These are phyloP conservation scores for Xylaria telfairii DNA, from an alignment of 495 filamentous ascomycete species.

Conservation along the genomic window DNA sequence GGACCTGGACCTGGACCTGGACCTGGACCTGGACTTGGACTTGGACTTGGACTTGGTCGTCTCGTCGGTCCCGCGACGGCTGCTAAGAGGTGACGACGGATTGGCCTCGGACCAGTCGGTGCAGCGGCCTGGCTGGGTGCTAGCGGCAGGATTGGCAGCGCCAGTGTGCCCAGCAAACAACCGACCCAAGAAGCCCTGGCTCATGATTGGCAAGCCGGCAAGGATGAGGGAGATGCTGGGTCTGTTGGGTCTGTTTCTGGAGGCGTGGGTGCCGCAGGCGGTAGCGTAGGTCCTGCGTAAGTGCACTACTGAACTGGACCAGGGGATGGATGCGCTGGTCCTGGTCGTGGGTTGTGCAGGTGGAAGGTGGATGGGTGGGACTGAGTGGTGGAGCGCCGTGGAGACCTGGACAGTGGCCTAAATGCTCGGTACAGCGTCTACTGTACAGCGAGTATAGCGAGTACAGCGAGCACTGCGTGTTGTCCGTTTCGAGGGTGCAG, in stretches of 20 bases:
- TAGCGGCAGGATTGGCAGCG: constrained; percentile 22
- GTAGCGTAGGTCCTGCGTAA: neutral
- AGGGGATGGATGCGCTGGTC: constrained; percentile 4
- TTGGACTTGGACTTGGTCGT: constrained; percentile 19
- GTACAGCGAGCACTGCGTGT: no score
- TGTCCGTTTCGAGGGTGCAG: neutral
- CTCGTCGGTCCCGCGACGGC: constrained; percentile 29
- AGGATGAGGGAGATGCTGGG: constrained; percentile 25
- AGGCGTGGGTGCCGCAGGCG: constrained; percentile 11
- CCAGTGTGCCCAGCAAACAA: constrained; percentile 37
- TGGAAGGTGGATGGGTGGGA: constrained; percentile 15
- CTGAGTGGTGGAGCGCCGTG: constrained; percentile 8
- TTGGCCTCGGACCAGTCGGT: constrained; percentile 23
- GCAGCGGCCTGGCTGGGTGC: constrained; percentile 25
- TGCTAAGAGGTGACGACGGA: constrained; percentile 22
- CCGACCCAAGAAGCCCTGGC: constrained; percentile 36
- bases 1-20: constrained; percentile 6
- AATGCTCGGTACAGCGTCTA: no score
- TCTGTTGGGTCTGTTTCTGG: constrained; percentile 6
- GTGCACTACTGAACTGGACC: neutral
- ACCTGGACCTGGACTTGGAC: constrained; percentile 6
- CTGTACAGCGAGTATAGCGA: no score
- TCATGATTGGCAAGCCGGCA: constrained; percentile 37
- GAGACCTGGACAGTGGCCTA: neutral
- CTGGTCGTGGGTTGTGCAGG: constrained; percentile 19